Evolutionary conservation across 2,329 filamentous ascomycete species (phyloP).

Genomic region (Botryotinia calthae): DNA sequence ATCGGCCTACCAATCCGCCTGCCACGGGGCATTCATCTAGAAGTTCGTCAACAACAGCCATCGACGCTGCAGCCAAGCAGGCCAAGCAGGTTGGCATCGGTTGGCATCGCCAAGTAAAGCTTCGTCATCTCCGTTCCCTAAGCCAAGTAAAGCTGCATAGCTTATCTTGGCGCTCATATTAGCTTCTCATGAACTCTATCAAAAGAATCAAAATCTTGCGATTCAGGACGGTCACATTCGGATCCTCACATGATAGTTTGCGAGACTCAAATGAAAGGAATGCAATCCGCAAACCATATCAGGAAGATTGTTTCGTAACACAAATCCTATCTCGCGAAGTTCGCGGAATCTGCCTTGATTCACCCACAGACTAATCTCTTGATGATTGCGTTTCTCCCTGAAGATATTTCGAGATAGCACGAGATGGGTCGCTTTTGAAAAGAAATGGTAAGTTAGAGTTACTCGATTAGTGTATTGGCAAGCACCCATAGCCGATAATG

Average conservation of each 20-base stretch:
- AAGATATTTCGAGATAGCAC: conserved; percentile 9
- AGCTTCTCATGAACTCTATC: background rate
- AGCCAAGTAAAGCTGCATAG: background rate
- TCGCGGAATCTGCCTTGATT: background rate
- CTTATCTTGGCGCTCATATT: background rate
- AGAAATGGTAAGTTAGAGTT: background rate
- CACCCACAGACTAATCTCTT: background rate
- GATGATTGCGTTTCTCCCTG: background rate
- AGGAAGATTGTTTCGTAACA: conserved; percentile 14
- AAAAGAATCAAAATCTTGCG: background rate
- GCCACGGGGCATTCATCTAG: background rate
- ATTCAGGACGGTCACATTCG: conserved; percentile 1
- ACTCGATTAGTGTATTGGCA: background rate
- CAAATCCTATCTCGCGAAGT: background rate
- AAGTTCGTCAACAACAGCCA: background rate
- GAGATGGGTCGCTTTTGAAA: background rate
- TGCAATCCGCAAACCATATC: background rate
- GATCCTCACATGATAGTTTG: background rate
- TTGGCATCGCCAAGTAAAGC: conserved; percentile 15
- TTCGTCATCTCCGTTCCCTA: background rate
- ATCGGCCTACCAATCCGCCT: background rate
- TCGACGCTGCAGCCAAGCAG: background rate
- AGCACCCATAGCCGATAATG: conserved; percentile 7
- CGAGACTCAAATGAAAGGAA: background rate
- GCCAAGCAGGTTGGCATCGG: conserved; percentile 10